phyloP scores from a whole-genome alignment of 148 eudicot species.

The Diospyros lotus region DNA sequence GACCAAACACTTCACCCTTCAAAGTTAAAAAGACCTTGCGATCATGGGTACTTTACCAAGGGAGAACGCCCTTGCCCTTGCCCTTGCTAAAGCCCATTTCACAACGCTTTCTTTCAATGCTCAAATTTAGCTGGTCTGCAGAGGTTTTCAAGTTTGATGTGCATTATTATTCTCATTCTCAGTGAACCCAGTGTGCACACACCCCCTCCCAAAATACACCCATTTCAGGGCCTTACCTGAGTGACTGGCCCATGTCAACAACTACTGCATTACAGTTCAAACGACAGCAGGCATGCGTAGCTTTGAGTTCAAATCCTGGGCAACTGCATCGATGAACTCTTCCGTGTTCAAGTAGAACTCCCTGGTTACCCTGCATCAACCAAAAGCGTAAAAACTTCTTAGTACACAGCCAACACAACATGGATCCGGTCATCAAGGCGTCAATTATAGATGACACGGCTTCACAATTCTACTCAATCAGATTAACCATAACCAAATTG shows the following conservation, averaged over 20 bases:
- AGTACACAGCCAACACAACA: neutral
- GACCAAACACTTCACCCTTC: too few relatives aligned
- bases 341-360: conserved; percentile 58
- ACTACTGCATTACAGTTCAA: conserved; percentile 7
- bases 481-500: neutral
- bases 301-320: conserved; percentile 40
- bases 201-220: too few relatives aligned
- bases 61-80: too few relatives aligned
- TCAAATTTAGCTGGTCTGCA: too few relatives aligned
- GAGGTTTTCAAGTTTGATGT: too few relatives aligned
- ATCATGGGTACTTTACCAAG: too few relatives aligned
- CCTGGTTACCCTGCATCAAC: conserved; percentile 52
- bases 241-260: neutral
- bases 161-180: too few relatives aligned
- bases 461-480: neutral
- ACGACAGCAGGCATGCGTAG: conserved; percentile 27
- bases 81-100: too few relatives aligned
- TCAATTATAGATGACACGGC: neutral
- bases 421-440: neutral
- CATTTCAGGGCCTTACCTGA: neutral
- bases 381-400: neutral
- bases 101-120: too few relatives aligned
- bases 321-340: conserved; percentile 67
- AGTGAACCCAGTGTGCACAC: too few relatives aligned
- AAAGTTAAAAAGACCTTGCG: too few relatives aligned